phyloP scores from a whole-genome alignment of 1,284 basidiomycete genomes.

The Agroathelia rolfsii region DNA sequence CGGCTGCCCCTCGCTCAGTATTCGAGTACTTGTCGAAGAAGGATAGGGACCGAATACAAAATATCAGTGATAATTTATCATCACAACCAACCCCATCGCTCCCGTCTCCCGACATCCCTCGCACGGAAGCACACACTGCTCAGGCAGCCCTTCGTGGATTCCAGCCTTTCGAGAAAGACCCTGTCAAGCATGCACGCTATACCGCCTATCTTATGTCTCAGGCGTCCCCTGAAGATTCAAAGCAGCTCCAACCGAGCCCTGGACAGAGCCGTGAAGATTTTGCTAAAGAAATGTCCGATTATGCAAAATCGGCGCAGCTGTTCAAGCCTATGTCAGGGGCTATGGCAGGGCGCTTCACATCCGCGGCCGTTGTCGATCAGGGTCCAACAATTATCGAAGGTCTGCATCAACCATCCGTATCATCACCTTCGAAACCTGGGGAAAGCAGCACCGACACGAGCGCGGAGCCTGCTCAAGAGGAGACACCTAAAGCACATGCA shows the following conservation, averaged over 20 bases:
- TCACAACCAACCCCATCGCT: constrained; percentile 15
- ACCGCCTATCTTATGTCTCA: constrained; percentile 73
- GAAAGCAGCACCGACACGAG: constrained; percentile 23
- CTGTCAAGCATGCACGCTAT: constrained; percentile 79
- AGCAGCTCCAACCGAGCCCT: constrained; percentile 38
- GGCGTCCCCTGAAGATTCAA: constrained; percentile 33
- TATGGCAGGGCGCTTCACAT: constrained; percentile 90
- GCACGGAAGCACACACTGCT: constrained; percentile 69
- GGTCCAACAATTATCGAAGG: constrained; percentile 65
- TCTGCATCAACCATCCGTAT: constrained; percentile 58
- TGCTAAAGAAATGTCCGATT: constrained; percentile 79
- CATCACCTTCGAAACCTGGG: too few species aligned
- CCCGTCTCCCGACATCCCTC: constrained; percentile 36
- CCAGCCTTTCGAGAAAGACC: constrained; percentile 79
- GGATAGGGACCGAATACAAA: constrained; percentile 76
- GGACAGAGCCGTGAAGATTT: constrained; percentile 59
- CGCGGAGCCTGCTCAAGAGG: constrained; percentile 28
- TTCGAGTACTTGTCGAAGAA: constrained; percentile 92
- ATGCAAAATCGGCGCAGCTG: constrained; percentile 77
- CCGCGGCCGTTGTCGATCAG: constrained; percentile 53
- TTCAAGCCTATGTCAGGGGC: constrained; percentile 90
- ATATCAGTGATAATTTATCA: constrained; percentile 34
- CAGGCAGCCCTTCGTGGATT: constrained; percentile 83
- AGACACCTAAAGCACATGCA: constrained; percentile 72
- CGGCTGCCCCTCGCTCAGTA: constrained; percentile 67